phyloP scores from a whole-genome alignment of 2,329 filamentous ascomycete genomes.

The Cladosporium halotolerans region DNA sequence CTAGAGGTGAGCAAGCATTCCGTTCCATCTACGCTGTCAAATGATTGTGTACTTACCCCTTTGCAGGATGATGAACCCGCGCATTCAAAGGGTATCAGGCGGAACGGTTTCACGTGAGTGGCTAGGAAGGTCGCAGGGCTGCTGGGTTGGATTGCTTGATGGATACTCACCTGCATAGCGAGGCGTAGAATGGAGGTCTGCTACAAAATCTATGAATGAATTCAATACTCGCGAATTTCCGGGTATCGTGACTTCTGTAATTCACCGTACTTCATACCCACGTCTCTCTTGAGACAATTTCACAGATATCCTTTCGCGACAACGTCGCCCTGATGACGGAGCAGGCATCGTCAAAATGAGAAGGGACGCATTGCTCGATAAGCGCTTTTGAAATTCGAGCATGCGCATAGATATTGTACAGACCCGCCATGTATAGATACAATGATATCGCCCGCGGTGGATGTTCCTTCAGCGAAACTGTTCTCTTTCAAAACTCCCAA shows the following conservation, averaged over 20 bases:
- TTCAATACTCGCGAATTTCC: too few relatives aligned
- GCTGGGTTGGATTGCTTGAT: background rate
- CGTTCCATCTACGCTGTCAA: background rate
- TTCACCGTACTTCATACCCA: too few relatives aligned
- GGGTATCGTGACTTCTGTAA: too few relatives aligned
- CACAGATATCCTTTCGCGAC: too few relatives aligned
- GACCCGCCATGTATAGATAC: background rate
- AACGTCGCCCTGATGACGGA: too few relatives aligned
- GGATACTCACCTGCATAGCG: background rate
- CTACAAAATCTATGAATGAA: too few relatives aligned
- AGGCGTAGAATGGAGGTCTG: background rate
- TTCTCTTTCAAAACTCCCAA: background rate
- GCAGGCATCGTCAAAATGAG: too few relatives aligned
- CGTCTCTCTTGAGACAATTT: too few relatives aligned
- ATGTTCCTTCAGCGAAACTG: background rate
- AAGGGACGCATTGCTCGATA: too few relatives aligned
- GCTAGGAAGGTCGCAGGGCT: background rate
- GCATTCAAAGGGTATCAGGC: constrained; percentile 8
- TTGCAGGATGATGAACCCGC: constrained; percentile 17
- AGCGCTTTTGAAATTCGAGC: too few relatives aligned
- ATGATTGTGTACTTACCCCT: background rate
- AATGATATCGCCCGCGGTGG: background rate
- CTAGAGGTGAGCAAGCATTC: constrained; percentile 63
- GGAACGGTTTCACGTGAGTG: constrained; percentile 17
- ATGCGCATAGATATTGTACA: background rate